Evolutionary conservation across 371 early-diverging fungal genomes (phyloP).

Genomic region (Saksenaea oblongispora): DNA sequence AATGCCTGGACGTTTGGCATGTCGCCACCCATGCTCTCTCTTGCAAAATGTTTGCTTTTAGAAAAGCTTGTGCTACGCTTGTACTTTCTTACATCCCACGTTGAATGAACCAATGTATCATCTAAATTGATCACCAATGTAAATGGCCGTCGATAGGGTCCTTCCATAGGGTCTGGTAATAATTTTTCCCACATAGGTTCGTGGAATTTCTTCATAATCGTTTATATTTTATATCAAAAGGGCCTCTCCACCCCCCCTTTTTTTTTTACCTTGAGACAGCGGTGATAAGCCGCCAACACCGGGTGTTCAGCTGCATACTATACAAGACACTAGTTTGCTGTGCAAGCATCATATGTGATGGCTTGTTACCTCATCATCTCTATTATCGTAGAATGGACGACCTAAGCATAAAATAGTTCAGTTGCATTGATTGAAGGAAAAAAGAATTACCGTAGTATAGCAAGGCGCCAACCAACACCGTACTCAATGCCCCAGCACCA

Average conservation of each 20-base stretch:
- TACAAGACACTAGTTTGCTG: background rate
- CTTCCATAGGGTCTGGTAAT: conserved; percentile 86
- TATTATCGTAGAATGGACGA: conserved; percentile 32
- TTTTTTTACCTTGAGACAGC: background rate
- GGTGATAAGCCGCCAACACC: background rate
- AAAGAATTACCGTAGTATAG: conserved; percentile 26
- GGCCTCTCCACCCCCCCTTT: background rate
- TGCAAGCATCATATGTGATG: background rate
- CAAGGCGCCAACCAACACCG: conserved; percentile 18
- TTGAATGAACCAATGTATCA: conserved; percentile 88
- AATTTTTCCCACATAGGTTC: conserved; percentile 82
- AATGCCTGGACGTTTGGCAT: conserved; percentile 92
- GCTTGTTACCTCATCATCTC: conserved; percentile 30
- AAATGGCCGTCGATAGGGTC: conserved; percentile 78
- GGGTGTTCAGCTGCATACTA: background rate
- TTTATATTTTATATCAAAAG: background rate
- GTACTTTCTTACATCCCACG: conserved; percentile 80
- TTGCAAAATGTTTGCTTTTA: conserved; percentile 17
- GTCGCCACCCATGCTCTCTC: conserved; percentile 91
- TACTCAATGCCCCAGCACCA: conserved; percentile 23
- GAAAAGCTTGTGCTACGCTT: too few species aligned
- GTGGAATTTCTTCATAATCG: conserved; percentile 30
- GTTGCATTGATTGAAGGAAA: background rate
- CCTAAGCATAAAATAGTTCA: conserved; percentile 12
- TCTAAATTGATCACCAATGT: conserved; percentile 94